Base-by-base conservation (phyloP, 371 early-diverging fungal genomes). In the Saksenaea vasiformis region DNA sequence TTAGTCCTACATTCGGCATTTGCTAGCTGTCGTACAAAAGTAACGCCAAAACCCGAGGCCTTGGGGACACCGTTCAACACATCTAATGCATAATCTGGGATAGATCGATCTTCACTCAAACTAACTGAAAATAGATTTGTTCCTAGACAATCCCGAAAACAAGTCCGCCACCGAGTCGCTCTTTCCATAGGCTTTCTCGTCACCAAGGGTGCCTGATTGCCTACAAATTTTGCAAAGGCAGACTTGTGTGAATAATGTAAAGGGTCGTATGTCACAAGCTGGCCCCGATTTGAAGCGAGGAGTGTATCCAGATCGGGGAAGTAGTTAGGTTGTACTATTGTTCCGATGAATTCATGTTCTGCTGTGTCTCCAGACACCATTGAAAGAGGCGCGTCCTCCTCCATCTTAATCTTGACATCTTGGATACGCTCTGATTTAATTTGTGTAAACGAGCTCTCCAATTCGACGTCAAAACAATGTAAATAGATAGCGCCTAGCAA, bases 101-200 rank as follows among this genome's bases (percentile, higher is more conserved):
- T 68, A 5, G 70, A 54, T 1, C 68, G 60, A 4, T 65, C 31
- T 8, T 56, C 59, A 11, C 64, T 54, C n/a, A 56, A 26, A 1
- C 35, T 61, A 5, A 72, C 64, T 4, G 68, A 62, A 41, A 76
- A 71, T 7, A 28, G 35, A 54, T 75, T 67, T 22, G 76, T 72
- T 3, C 76, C 76, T 27, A 58, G 57, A 37, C 72, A 62, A 56
- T 76, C 72, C 14, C 76, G 70, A 43, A 76, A 69, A 54, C 76
- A 76, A 19, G 76, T 70, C 22, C 66, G 70, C 76, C 76, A 76
- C 36, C 70, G 64, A 36, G 70, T 69, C 14, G 73, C 65, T 27
- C 54, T 68, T 55, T 77, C 73, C 24, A 71, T 38, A 26, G 34
- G 36, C 24, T 60, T 59, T 27, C 53, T 58, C 13, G 61, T 56